Evolutionary conservation across 257 asterid species (phyloP), one percentile per base, ranked within the genome.

Genomic region (Orobanche coerulescens): DNA sequence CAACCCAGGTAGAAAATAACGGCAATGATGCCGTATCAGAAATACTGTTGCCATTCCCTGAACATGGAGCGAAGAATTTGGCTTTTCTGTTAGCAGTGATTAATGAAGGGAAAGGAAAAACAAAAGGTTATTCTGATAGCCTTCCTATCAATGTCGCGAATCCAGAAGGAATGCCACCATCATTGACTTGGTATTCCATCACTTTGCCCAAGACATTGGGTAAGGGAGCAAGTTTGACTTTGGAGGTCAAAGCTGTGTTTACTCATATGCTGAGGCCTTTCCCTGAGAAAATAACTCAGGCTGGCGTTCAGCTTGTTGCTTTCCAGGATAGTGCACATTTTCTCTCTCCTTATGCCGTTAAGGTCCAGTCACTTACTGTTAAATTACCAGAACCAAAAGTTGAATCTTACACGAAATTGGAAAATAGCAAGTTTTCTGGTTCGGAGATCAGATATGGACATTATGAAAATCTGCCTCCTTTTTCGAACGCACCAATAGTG

Each of bases 361-460:
- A 81, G 72, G 81, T 58, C 44, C 99, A 93, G 82, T 82, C 92
- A 1, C 91, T 89, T 20, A 75, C 85, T 50, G 64, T 89, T 52
- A 89, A 86, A 58, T 74, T 89, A 57, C 96, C 96, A 0, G 97
- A 87, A 68, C 90, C 95, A 37, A 82, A 80, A 74, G 90, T 86
- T 57, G 97, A 89, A 71, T 84, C 97, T 31, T 93, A 81, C 70
- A 89, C 99, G 0, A 93, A 86, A 79, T 71, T 93, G 64, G 97
- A 89, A 72, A 93, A 77, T 33, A 73, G 94, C 75, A 83, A 84
- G 81, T 73, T 84, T 72, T 78, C 95, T 33, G 99, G 96, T 71
- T 84, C 97, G 4, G 97, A 93, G 76, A 73, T 93, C 47, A 93
- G 86, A 66, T 93, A 93, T 61, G 99, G 99, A 40, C 99, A 96